Evolutionary conservation across 139 green algal genomes (phyloP).

Genomic region (Chlamydomonas applanata): DNA sequence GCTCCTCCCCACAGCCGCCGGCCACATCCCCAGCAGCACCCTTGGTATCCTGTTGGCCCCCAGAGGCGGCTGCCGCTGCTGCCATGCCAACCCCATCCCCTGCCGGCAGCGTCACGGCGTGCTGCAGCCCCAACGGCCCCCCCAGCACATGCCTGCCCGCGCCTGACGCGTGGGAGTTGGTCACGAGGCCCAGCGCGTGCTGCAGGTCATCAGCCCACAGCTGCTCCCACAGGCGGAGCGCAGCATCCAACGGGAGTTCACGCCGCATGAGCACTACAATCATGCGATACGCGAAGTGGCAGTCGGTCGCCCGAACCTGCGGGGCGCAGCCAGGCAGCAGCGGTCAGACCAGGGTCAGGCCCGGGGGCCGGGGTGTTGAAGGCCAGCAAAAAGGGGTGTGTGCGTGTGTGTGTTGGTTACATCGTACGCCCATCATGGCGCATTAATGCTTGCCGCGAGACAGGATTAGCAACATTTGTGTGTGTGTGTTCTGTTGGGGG

Average conservation of each 20-base stretch:
- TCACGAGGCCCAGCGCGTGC: neutral
- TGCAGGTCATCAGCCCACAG: slow-evolving; percentile 50
- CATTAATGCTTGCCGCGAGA: no score
- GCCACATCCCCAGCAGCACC: no score
- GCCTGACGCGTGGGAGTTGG: neutral
- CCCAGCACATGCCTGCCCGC: neutral
- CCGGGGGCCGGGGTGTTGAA: no score
- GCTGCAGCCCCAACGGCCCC: neutral
- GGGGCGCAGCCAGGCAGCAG: slow-evolving; percentile 40
- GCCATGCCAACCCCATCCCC: neutral
- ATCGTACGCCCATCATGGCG: no score
- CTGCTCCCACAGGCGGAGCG: slow-evolving; percentile 58
- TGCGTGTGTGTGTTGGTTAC: no score
- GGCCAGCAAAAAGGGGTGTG: no score
- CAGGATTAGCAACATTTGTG: no score
- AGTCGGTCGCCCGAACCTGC: slow-evolving; percentile 60
- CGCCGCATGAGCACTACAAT: slow-evolving; percentile 75
- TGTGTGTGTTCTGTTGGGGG: no score
- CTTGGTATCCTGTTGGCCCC: no score
- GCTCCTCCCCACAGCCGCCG: no score
- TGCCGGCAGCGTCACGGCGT: no score
- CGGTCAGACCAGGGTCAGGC: no score
- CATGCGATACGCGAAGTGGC: slow-evolving; percentile 85
- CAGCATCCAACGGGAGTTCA: slow-evolving; percentile 63
- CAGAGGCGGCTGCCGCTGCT: slow-evolving; percentile 3